Conservation (phyloP, 768 basidiomycete species). For the Termitomyces sp. region DNA sequence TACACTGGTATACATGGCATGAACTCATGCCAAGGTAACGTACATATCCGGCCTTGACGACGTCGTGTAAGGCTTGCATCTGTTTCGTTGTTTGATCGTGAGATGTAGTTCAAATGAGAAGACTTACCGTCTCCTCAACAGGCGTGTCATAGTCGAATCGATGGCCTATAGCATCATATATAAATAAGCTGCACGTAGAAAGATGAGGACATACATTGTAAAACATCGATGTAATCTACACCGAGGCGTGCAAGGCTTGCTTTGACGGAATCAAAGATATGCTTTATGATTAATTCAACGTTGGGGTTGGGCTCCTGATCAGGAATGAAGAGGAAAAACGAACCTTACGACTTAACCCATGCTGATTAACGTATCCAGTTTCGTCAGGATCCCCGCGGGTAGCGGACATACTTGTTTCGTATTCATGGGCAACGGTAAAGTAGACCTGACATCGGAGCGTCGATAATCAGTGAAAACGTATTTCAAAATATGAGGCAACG, state of each 20-base stretch:
- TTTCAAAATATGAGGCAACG: neutral
- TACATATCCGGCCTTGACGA: constrained; percentile 59
- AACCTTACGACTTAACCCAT: constrained; percentile 31
- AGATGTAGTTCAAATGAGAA: neutral
- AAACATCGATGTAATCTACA: constrained; percentile 69
- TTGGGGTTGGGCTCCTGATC: neutral
- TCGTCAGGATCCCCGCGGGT: constrained; percentile 22
- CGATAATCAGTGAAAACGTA: neutral
- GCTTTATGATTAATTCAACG: constrained; percentile 26
- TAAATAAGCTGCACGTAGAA: too few relatives aligned
- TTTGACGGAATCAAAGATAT: constrained; percentile 68
- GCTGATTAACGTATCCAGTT: constrained; percentile 50
- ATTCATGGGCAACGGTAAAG: constrained; percentile 22
- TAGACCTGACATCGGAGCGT: constrained; percentile 25
- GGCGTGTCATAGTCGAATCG: constrained; percentile 54
- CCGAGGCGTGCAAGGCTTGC: constrained; percentile 60
- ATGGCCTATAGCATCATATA: constrained; percentile 28
- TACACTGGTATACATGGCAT: constrained; percentile 52
- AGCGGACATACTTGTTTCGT: constrained; percentile 8
- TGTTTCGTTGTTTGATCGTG: constrained; percentile 11
- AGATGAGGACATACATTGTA: constrained; percentile 43
- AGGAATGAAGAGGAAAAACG: neutral
- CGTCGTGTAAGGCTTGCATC: constrained; percentile 68
- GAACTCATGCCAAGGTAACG: constrained; percentile 57
- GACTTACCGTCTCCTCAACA: constrained; percentile 44